Evolutionary conservation across 352 stramenopile genomes (phyloP).

Genomic region (Phytophthora citrophthora): DNA sequence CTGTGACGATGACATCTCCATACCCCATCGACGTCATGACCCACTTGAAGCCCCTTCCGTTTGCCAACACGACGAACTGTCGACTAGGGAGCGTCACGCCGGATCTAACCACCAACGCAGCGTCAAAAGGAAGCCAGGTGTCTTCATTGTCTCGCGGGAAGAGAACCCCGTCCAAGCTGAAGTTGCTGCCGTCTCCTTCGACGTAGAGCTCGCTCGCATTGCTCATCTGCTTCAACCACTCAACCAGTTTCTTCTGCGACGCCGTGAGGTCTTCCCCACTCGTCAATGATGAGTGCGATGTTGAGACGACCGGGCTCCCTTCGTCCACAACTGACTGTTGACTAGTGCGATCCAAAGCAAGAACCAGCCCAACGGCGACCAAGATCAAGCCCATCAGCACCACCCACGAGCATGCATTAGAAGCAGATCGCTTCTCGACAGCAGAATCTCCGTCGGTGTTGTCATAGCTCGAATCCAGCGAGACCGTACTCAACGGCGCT

Average conservation of each 20-base stretch:
- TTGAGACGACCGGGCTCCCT: conserved; percentile 1
- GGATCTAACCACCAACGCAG: conserved; percentile 18
- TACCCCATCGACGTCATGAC: conserved; percentile 12
- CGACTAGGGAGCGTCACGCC: conserved; percentile 8
- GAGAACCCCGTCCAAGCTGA: conserved; percentile 24
- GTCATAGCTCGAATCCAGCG: conserved; percentile 30
- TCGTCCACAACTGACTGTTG: conserved; percentile 4
- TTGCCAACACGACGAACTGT: conserved; percentile 23
- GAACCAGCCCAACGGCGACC: conserved; percentile 25
- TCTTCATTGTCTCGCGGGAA: conserved; percentile 24
- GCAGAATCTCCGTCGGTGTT: conserved; percentile 4
- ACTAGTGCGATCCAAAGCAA: conserved; percentile 21
- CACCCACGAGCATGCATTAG: conserved; percentile 8
- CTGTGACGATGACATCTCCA: conserved; percentile 23
- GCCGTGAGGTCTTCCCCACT: conserved; percentile 11
- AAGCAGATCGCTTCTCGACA: conserved; percentile 1
- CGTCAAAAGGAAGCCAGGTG: conserved; percentile 21
- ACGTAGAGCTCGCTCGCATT: conserved; percentile 31
- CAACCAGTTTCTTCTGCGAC: conserved; percentile 22
- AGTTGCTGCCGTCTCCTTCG: conserved; percentile 21
- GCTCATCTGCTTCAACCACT: conserved; percentile 25
- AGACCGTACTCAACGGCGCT: conserved; percentile 32
- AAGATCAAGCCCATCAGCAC: conserved; percentile 22
- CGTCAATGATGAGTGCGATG: conserved; percentile 6
- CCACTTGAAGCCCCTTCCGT: conserved; percentile 40